Conservation (phyloP, 2,329 filamentous ascomycete genomes). For the Colletotrichum destructivum region DNA sequence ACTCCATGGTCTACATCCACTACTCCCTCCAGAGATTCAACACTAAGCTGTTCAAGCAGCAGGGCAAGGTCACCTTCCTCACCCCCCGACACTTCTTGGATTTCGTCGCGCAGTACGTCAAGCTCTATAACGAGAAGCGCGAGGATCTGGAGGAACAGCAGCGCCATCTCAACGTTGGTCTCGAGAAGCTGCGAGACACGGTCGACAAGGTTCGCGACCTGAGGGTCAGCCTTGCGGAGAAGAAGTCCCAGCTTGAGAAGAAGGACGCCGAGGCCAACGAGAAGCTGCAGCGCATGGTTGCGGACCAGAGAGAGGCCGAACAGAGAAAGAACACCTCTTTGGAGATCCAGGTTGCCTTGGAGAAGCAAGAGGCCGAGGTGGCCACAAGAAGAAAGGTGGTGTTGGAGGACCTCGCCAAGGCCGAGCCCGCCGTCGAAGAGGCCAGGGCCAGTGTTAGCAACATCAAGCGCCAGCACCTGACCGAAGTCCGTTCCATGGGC, state of each 20-base stretch:
- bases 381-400: constrained; percentile 87
- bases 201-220: constrained; percentile 97
- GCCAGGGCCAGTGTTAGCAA: constrained; percentile 97
- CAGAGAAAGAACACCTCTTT: constrained; percentile 89
- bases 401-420: constrained; percentile 86
- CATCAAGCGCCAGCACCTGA: constrained; percentile 97
- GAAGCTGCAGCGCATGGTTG: constrained; percentile 97
- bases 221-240: constrained; percentile 90
- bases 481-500: constrained; percentile 97
- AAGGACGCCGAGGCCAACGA: constrained; percentile 98
- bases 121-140: constrained; percentile 97
- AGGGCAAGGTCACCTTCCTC: constrained; percentile 92
- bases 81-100: constrained; percentile 98
- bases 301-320: constrained; percentile 94
- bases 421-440: constrained; percentile 93
- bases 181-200: constrained; percentile 97
- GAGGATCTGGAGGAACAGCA: constrained; percentile 99
- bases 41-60: constrained; percentile 87
- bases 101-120: constrained; percentile 98
- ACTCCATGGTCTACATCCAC: constrained; percentile 99
- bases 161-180: constrained; percentile 95
- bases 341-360: constrained; percentile 88
- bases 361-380: constrained; percentile 91
- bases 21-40: constrained; percentile 96
- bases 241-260: constrained; percentile 92